Evolutionary conservation across 768 basidiomycete genomes (phyloP).

Genomic region (Tricholoma bakamatsutake): DNA sequence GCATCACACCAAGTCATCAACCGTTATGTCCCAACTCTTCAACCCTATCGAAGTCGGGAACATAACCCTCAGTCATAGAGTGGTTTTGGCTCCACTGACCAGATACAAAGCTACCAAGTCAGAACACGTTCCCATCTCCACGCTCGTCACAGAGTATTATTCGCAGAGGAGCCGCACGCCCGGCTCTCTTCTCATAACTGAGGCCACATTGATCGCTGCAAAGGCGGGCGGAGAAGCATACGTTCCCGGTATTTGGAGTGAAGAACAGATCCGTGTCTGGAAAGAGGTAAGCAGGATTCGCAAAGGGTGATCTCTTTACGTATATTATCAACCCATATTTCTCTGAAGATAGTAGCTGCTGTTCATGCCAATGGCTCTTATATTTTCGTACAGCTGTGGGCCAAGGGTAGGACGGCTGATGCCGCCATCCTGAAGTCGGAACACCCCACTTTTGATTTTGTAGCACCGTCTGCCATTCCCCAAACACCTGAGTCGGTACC

Average conservation of each 20-base stretch:
- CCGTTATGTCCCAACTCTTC: not conserved
- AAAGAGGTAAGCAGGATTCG: conserved; percentile 32
- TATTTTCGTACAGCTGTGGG: conserved; percentile 56
- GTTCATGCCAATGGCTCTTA: conserved; percentile 46
- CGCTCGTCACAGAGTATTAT: conserved; percentile 30
- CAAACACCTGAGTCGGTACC: conserved; percentile 21
- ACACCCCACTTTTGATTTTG: conserved; percentile 25
- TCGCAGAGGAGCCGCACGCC: conserved; percentile 28
- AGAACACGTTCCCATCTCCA: conserved; percentile 21
- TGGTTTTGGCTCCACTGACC: not conserved
- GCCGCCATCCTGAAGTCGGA: conserved; percentile 29
- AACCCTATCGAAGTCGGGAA: not conserved
- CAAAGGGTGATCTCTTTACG: not conserved
- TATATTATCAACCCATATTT: not conserved
- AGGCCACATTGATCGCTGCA: conserved; percentile 40
- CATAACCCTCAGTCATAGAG: not conserved
- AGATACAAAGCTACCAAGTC: conserved; percentile 6
- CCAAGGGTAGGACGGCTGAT: conserved; percentile 40
- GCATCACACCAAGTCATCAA: not conserved
- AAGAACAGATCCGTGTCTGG: conserved; percentile 55
- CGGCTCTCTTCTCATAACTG: conserved; percentile 39
- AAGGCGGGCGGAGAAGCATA: conserved; percentile 43
- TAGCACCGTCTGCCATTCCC: conserved; percentile 28
- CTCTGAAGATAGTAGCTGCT: conserved; percentile 42
- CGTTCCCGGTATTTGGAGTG: conserved; percentile 61